Percentiles rank a stretch among this genome's conserved stretches.
These are phyloP conservation scores for Prinsepia uniflora DNA, from an alignment of 306 rosid species.

Conservation along the genomic window DNA sequence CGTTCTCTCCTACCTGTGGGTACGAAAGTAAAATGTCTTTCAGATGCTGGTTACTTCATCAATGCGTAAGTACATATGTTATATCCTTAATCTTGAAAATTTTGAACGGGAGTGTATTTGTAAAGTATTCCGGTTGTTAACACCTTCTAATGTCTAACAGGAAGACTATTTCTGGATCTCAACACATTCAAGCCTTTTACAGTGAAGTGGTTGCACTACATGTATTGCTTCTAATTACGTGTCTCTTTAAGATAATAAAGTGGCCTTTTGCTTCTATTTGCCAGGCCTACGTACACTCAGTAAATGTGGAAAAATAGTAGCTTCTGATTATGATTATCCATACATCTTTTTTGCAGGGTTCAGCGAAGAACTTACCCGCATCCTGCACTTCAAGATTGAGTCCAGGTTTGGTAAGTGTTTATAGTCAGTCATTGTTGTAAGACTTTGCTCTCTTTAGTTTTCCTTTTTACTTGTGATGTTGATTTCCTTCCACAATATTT, in stretches of 20 bases:
- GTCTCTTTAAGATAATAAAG: conserved; percentile 10
- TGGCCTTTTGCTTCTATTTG: background rate
- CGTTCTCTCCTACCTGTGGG: conserved; percentile 53
- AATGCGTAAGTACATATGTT: conserved; percentile 48
- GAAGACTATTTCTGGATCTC: conserved; percentile 73
- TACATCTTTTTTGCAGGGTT: conserved; percentile 39
- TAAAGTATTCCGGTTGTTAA: conserved; percentile 10
- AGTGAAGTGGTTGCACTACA: conserved; percentile 66
- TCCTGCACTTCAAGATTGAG: conserved; percentile 77
- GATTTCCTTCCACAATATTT: conserved; percentile 25
- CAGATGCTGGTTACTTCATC: conserved; percentile 95
- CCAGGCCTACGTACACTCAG: background rate
- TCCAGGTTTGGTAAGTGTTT: conserved; percentile 60
- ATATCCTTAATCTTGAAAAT: background rate
- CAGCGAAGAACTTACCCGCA: conserved; percentile 67
- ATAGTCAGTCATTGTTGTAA: background rate
- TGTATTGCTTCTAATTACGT: conserved; percentile 34
- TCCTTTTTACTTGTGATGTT: conserved; percentile 18
- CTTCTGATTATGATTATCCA: background rate
- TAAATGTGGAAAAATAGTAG: background rate
- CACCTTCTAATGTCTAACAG: conserved; percentile 39
- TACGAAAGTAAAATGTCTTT: conserved; percentile 71
- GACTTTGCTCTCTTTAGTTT: conserved; percentile 7
- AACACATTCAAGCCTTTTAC: conserved; percentile 49
- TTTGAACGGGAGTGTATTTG: background rate